Base-by-base conservation (phyloP, 495 filamentous ascomycete species). In the Aspergillus panamensis region DNA sequence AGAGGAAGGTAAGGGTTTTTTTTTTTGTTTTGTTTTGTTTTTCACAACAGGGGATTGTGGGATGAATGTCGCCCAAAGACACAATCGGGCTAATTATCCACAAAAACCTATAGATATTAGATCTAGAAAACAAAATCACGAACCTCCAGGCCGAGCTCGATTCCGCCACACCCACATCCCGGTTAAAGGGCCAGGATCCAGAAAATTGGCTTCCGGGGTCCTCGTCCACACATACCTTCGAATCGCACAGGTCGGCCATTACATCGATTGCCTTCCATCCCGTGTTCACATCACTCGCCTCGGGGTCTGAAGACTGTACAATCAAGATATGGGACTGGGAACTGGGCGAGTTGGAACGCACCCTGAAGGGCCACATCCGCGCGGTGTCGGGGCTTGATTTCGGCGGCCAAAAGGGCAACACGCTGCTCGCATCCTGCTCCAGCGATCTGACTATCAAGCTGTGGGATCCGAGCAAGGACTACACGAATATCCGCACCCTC, bases 311-410 rank as follows among this genome's bases (percentile, higher is more conserved):
- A 71, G 93, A 97, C 69, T 86, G 84, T 19, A 96, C 91, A 20
- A 82, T 97, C 67, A 98, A 98, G 68, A 91, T 98, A 50, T 98
- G 94, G 94, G 94, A 97, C 66, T 97, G 91, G 90, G 94, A 98
- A 63, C 75, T 96, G 16, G 94, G 94, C 19, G 93, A 97, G 69
- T 80, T 96, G 8, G 93, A 97, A 66, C 74, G 87, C 29, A 97
- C 94, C 0, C 80, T 97, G 42, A 97, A 97, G 65, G 92, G 92
- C 2, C 94, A 98, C 68, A 96, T 90, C 3, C 95, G 90, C 66
- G 84, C 88, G 7, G 92, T 97, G 3, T 67, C 94, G 14, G 92
- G 94, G 66, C 83, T 96, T 48, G 94, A 97, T 63, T 97, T 88
- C 73, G 93, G 94, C 14, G 94, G 93, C 0, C 92, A 91, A 1